Evolutionary conservation across 78 protist species (phyloP), one percentile per base, ranked within the genome.

Genomic region (Dictyostelium intermedium): DNA sequence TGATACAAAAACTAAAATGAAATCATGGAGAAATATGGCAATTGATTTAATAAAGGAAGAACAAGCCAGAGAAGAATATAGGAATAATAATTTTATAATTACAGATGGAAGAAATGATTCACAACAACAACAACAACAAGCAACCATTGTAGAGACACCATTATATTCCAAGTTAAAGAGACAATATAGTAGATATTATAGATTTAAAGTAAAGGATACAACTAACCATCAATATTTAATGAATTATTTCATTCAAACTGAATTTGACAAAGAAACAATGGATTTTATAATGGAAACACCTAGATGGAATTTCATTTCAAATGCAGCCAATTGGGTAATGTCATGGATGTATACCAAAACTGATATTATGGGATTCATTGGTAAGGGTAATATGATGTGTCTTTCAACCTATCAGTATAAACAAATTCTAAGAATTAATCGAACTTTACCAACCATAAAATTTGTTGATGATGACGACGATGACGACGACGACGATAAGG

Each of bases 371-470:
- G 86, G 92, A 13, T 91, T 81, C 47, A 35, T 92, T 23, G 92
- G 87, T n/a, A 82, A 84, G 87, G 96, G 96, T 41, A 76, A 84
- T 47, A 94, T 94, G 96, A 82, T 78, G 43, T 80, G 87, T 14
- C 89, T 94, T 35, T 80, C 91, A 39, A 79, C 91, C 0, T 70
- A 80, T 73, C 96, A 94, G 69, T 84, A 60, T 39, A 45, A 63
- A 43, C 1, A 10, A 25, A n/a, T 94, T 8, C 79, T 92, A 39
- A 41, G n/a, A 34, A 47, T 32, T 35, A 23, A 83, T 11, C 2
- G 66, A 5, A 56, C 66, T 20, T 56, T 56, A 20, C 66, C 66
- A 56, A 56, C 66, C 20, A 56, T 56, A 56, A 56, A 56, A 56
- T 56, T 56, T 56, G 72, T 63, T n/a, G 72, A 69, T 6, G 72